phyloP scores from a whole-genome alignment of 2,329 filamentous ascomycete genomes.

The Alternaria burnsii region DNA sequence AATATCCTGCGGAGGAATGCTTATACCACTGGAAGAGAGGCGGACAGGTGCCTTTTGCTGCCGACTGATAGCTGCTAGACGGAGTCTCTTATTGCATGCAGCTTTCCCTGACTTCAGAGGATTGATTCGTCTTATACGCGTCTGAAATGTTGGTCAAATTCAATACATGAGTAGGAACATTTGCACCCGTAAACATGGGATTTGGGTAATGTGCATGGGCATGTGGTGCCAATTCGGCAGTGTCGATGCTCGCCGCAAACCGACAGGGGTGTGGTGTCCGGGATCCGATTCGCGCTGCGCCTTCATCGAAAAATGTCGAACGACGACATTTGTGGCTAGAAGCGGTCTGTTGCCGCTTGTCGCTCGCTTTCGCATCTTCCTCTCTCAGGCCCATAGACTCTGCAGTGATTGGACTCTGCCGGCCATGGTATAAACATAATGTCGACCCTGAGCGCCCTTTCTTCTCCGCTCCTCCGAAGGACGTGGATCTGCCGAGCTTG shows the following conservation, averaged over 20 bases:
- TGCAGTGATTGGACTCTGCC: constrained; percentile 12
- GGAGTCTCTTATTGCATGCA: background rate
- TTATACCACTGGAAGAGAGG: constrained; percentile 2
- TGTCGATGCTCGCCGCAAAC: constrained; percentile 15
- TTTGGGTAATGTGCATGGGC: background rate
- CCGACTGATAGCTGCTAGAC: constrained; percentile 1
- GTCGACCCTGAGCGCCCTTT: constrained; percentile 36
- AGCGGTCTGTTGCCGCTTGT: constrained; percentile 12
- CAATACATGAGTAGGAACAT: background rate
- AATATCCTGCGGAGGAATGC: background rate
- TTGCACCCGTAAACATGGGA: background rate
- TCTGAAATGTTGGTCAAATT: background rate
- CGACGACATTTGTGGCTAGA: constrained; percentile 20
- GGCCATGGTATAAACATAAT: constrained; percentile 40
- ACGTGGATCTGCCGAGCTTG: constrained; percentile 50
- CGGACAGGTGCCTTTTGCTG: constrained; percentile 1
- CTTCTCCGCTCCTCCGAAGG: constrained; percentile 38
- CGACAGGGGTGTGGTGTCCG: constrained; percentile 18
- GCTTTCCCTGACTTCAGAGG: background rate
- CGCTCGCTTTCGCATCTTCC: constrained; percentile 10
- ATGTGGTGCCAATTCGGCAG: constrained; percentile 12
- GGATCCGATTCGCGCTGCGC: constrained; percentile 23
- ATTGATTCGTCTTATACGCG: background rate
- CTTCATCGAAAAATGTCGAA: constrained; percentile 26
- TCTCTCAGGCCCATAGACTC: background rate